Evolutionary conservation across 495 filamentous ascomycete species (phyloP), one percentile per base, ranked within the genome.

Genomic region (Xylaria nigripes): DNA sequence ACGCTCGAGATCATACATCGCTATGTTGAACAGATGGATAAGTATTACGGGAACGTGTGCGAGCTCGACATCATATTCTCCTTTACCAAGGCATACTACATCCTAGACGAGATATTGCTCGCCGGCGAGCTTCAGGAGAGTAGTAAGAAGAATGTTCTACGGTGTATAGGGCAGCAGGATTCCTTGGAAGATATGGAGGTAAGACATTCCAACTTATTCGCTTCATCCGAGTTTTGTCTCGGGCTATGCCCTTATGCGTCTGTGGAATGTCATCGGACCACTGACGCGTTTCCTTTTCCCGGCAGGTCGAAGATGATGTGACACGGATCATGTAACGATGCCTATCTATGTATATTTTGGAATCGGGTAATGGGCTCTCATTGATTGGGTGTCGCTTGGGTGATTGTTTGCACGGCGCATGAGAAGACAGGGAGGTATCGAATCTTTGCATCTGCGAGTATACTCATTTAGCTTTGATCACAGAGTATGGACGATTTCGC

Each of bases 11-110:
- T 97, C 67, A 92, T 99, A 45, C 93, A 99, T 72, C 89, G 93
- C 61, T 97, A 96, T 69, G 93, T 97, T 46, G 93, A 99, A 70
- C 93, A 97, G 74, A 99, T 97, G 93, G 93, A 99, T 79, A 99
- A 97, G 69, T 99, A 97, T 78, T 99, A 99, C 68, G 93, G 93
- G 69, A 99, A 99, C 72, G 93, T 99, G 54, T 99, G 93, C 82
- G 94, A 99, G 76, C 77, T 98, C 60, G 93, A 98, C 64, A 93
- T 98, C 66, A 96, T 97, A 64, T 99, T 99, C 80, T 97, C 97
- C 71, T 97, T 97, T 70, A 93, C 96, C 68, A 97, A 97, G 75
- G 93, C 94, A 50, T 99, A 99, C 70, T 96, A 94, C 71, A 97
- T 99, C 62, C 79, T 99, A 21, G 93, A 99, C 64, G 93, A 99